Evolutionary conservation across 192 early-diverging fungal genomes (phyloP).

Genomic region (Coemansia sp.): DNA sequence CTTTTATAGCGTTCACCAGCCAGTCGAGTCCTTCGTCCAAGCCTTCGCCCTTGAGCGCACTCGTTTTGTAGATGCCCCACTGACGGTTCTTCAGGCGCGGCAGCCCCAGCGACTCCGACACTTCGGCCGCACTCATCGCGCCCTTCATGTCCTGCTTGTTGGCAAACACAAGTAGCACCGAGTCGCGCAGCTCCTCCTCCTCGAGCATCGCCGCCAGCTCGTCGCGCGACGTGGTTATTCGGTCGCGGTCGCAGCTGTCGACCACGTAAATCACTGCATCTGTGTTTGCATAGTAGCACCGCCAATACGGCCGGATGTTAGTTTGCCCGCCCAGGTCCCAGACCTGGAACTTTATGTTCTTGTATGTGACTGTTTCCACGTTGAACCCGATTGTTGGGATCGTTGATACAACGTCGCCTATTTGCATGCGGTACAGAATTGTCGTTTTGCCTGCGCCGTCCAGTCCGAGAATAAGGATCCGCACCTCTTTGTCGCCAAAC

Average conservation of each 20-base stretch:
- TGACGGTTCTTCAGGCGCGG: slow-evolving; percentile 81
- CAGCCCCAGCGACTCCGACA: slow-evolving; percentile 82
- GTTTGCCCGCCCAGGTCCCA: slow-evolving; percentile 96
- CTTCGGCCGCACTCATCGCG: slow-evolving; percentile 86
- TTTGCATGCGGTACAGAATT: slow-evolving; percentile 91
- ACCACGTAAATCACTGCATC: slow-evolving; percentile 98
- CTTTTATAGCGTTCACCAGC: slow-evolving; percentile 56
- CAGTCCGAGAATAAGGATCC: slow-evolving; percentile 94
- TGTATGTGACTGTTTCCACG: slow-evolving; percentile 92
- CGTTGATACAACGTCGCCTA: slow-evolving; percentile 96
- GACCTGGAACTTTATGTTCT: slow-evolving; percentile 98
- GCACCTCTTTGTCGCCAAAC: slow-evolving; percentile 93
- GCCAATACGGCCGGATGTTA: slow-evolving; percentile 92
- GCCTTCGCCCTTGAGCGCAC: slow-evolving; percentile 92
- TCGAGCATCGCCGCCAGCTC: slow-evolving; percentile 92
- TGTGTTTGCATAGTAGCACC: slow-evolving; percentile 99
- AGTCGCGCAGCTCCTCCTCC: slow-evolving; percentile 89
- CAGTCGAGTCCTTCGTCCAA: slow-evolving; percentile 91
- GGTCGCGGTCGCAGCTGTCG: slow-evolving; percentile 87
- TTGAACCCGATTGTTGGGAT: slow-evolving; percentile 90
- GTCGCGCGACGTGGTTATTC: slow-evolving; percentile 81
- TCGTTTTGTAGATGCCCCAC: slow-evolving; percentile 94
- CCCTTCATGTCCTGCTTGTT: slow-evolving; percentile 98
- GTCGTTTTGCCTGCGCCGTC: slow-evolving; percentile 98
- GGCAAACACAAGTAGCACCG: slow-evolving; percentile 89